Evolutionary conservation across 805 yeast species (phyloP).

Genomic region (Komagataella mondaviorum): DNA sequence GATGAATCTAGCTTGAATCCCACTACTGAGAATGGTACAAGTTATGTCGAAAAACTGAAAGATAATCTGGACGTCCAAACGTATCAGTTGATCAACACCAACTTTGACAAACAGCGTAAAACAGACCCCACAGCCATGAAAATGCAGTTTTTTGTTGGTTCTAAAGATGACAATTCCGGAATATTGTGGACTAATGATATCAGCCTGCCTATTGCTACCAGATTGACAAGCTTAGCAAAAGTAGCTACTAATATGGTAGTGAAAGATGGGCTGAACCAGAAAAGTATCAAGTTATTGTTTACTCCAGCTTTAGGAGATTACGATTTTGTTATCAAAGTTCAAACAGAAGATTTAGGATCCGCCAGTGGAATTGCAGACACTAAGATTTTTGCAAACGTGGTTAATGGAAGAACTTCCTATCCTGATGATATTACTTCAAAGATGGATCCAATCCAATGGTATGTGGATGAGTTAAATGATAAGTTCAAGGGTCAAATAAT

Average conservation of each 20-base stretch:
- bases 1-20: slow-evolving; percentile 4
- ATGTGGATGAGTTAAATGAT: slow-evolving; percentile 44
- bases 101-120: slow-evolving; percentile 56
- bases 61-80: slow-evolving; percentile 52
- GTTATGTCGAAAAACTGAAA: slow-evolving; percentile 29
- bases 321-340: slow-evolving; percentile 61
- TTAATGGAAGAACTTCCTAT: slow-evolving; percentile 25
- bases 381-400: slow-evolving; percentile 48
- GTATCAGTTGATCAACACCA: slow-evolving; percentile 45
- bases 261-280: slow-evolving; percentile 16
- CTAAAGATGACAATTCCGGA: slow-evolving; percentile 81
- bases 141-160: slow-evolving; percentile 71
- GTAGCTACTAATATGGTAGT: slow-evolving; percentile 46
- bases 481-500: slow-evolving; percentile 57
- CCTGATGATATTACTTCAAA: slow-evolving; percentile 19
- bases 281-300: slow-evolving; percentile 44
- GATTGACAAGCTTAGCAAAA: slow-evolving; percentile 78
- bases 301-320: slow-evolving; percentile 77
- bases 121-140: slow-evolving; percentile 73
- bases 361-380: slow-evolving; percentile 45
- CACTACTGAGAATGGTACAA: slow-evolving; percentile 17
- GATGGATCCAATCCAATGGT: slow-evolving; percentile 49
- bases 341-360: slow-evolving; percentile 24
- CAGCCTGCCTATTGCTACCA: slow-evolving; percentile 65
- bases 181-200: slow-evolving; percentile 47